Conservation (phyloP, 1,284 basidiomycete genomes). For the Boletus smithii region DNA sequence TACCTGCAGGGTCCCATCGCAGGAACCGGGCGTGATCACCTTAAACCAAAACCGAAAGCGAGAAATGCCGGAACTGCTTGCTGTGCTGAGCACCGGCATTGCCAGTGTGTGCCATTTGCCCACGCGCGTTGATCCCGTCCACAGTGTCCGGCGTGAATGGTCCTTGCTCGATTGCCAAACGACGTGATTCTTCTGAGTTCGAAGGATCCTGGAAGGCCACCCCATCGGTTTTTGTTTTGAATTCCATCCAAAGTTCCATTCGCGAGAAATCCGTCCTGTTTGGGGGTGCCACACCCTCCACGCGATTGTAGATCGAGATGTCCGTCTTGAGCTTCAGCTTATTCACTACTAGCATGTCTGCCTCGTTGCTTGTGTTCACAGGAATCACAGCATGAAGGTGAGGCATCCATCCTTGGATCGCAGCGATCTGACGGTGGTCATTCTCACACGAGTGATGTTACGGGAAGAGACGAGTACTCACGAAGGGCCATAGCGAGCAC, state of each 20-base stretch:
- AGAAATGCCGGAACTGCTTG: constrained; percentile 15
- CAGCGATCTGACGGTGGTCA: background rate
- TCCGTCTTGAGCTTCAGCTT: background rate
- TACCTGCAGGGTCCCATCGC: constrained; percentile 25
- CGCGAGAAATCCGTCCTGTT: background rate
- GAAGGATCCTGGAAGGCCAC: background rate
- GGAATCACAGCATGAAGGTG: background rate
- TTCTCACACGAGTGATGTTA: background rate
- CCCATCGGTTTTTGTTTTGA: background rate
- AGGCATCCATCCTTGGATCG: background rate
- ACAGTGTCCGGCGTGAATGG: background rate
- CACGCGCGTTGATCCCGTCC: background rate
- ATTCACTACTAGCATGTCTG: background rate
- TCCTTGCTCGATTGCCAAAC: background rate
- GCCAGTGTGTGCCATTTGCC: background rate
- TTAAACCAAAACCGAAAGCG: constrained; percentile 15
- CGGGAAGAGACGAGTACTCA: background rate
- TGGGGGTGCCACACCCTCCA: background rate
- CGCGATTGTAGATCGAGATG: background rate
- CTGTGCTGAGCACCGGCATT: constrained; percentile 12
- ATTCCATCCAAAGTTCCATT: constrained; percentile 1
- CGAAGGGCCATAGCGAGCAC: background rate
- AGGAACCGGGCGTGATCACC: constrained; percentile 18
- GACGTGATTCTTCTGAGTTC: background rate
- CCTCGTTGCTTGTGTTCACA: background rate